Base-by-base conservation (phyloP, 306 rosid species). In the Quercus aquifolioides region DNA sequence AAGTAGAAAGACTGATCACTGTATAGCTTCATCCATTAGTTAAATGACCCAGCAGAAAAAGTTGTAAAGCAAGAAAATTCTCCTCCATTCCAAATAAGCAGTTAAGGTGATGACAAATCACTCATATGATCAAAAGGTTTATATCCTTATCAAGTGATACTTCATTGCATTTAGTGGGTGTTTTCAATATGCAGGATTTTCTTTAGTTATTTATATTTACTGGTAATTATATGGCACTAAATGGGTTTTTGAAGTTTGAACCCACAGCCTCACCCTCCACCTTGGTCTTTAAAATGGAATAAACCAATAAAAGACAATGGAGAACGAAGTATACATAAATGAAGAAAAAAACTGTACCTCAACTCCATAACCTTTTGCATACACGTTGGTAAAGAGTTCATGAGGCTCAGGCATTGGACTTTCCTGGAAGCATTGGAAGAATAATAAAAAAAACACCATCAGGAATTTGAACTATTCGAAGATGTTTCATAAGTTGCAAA, bases 391-490 rank as follows among this genome's bases (percentile, higher is more conserved):
- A 81, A 90, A 93, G 52, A 93, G 92, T 65, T 95, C 97, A 35
- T 86, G 84, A 5, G 96, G 83, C 4, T 89, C 94, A 5, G 97
- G 99, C 96, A 90, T 67, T 73, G 97, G 88, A 84, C 90, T 86
- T 81, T 90, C 98, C 98, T 95, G 89, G 30, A 89, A 85, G 84
- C 60, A 55, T 25, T 18, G 51, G 28, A 59, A 21, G 77, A 56
- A 83, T 74, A 74, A 46, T 30, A 83, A 76, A 49, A 43, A 21
- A 78, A 73, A n/a, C 74, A 56, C 71, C 31, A 35, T 67, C 28
- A 80, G 78, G 55, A 69, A 78, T 56, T 72, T 25, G 77, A 55
- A 3, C 49, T 43, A 43, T 33, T 55, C n/a, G 43, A 19, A 18
- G 7, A 62, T 64, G 14, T 28, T 26, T 28, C 46, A 33, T 18